Conservation (phyloP, 352 stramenopile species). For the Thalassiosira mediterranea region DNA sequence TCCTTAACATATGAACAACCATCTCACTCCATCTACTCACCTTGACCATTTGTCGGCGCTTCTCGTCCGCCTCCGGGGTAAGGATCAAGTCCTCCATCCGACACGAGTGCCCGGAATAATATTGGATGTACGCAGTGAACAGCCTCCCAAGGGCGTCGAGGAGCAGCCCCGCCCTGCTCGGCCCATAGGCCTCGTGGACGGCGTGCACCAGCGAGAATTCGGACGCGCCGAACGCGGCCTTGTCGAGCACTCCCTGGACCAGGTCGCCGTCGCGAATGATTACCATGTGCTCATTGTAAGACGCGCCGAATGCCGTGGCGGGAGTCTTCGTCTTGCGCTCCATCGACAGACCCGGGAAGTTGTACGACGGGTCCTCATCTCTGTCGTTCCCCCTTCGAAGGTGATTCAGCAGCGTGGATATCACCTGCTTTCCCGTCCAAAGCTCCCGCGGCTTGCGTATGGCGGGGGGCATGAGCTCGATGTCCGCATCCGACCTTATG, state of each 20-base stretch:
- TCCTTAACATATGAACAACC: too few relatives aligned
- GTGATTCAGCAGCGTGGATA: conserved; percentile 96
- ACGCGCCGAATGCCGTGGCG: conserved; percentile 91
- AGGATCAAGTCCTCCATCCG: conserved; percentile 98
- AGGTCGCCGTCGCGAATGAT: conserved; percentile 95
- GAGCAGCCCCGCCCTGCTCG: conserved; percentile 85
- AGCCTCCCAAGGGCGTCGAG: conserved; percentile 89
- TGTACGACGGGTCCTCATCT: conserved; percentile 51
- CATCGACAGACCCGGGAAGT: conserved; percentile 88
- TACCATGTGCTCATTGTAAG: conserved; percentile 95
- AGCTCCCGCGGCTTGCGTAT: conserved; percentile 96
- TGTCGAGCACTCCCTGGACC: conserved; percentile 97
- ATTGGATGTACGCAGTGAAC: conserved; percentile 97
- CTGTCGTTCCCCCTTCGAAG: conserved; percentile 83
- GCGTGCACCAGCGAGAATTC: conserved; percentile 98
- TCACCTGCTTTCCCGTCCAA: conserved; percentile 99
- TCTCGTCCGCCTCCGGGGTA: conserved; percentile 91
- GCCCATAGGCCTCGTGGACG: conserved; percentile 93
- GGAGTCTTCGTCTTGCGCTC: conserved; percentile 96
- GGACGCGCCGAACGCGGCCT: conserved; percentile 97
- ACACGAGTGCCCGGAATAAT: conserved; percentile 97
- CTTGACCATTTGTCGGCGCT: conserved; percentile 89
- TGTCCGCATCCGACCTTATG: conserved; percentile 86
- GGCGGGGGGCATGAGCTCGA: conserved; percentile 94
- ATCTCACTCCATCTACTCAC: too few relatives aligned